phyloP scores from a whole-genome alignment of 1,284 basidiomycete genomes.

The Farysia itapuensis region DNA sequence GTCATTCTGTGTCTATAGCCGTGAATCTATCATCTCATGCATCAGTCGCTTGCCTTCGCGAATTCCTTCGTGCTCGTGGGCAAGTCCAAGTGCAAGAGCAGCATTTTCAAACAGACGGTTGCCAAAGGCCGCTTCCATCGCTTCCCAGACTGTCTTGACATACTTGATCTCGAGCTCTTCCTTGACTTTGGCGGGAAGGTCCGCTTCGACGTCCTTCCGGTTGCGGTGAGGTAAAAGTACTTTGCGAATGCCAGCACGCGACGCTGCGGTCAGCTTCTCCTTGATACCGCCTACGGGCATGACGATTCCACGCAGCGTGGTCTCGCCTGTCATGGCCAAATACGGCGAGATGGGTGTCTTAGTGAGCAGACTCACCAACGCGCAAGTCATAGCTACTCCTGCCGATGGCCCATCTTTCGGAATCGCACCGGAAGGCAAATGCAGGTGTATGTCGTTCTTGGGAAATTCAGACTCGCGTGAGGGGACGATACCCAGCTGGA shows the following conservation, averaged over 20 bases:
- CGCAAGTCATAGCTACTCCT: slow-evolving; percentile 82
- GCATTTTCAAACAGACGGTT: slow-evolving; percentile 44
- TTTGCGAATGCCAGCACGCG: slow-evolving; percentile 77
- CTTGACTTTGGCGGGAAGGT: slow-evolving; percentile 72
- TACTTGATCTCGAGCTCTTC: slow-evolving; percentile 77
- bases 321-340: slow-evolving; percentile 58
- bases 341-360: slow-evolving; percentile 65
- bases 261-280: slow-evolving; percentile 56
- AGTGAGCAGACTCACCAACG: slow-evolving; percentile 78
- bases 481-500: slow-evolving; percentile 75
- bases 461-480: slow-evolving; percentile 73
- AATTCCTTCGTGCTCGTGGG: slow-evolving; percentile 46
- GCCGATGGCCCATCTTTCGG: slow-evolving; percentile 85
- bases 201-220: slow-evolving; percentile 79
- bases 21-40: slow-evolving; percentile 36
- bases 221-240: slow-evolving; percentile 81
- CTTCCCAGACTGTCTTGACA: slow-evolving; percentile 75
- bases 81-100: slow-evolving; percentile 27
- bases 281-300: slow-evolving; percentile 57
- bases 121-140: slow-evolving; percentile 68
- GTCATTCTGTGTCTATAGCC: slow-evolving; percentile 6
- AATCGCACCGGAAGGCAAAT: slow-evolving; percentile 80
- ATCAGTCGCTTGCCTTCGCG: slow-evolving; percentile 41
- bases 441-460: slow-evolving; percentile 80
- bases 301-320: slow-evolving; percentile 54